Percentiles rank a stretch among this genome's conserved stretches.
These are phyloP conservation scores for Leptographium galeiforme DNA, from an alignment of 2,329 filamentous ascomycete genomes.

Conservation along the genomic window DNA sequence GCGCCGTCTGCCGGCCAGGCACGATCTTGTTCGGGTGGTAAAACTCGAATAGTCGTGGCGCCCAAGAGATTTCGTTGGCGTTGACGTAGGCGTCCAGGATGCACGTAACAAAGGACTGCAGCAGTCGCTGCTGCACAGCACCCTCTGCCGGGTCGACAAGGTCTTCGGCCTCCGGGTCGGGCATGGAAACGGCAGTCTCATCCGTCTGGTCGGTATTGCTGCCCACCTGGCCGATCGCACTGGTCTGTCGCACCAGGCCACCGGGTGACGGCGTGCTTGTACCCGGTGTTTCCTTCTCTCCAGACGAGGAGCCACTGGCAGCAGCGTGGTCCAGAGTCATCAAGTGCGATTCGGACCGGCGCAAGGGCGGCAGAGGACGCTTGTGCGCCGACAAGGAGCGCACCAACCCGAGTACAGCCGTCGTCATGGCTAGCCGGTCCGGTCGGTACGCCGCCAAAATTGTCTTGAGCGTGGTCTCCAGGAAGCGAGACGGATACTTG, in stretches of 20 bases:
- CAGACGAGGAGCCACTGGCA: background rate
- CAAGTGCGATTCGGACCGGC: conserved; percentile 29
- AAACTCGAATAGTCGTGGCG: conserved; percentile 52
- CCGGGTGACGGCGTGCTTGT: background rate
- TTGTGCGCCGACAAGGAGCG: conserved; percentile 55
- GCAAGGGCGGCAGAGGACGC: conserved; percentile 46
- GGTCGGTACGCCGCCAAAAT: conserved; percentile 53
- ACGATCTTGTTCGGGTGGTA: conserved; percentile 52
- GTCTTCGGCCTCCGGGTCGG: conserved; percentile 48
- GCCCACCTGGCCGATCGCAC: conserved; percentile 23
- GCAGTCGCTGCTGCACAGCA: conserved; percentile 46
- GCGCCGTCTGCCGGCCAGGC: conserved; percentile 45
- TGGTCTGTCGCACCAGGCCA: conserved; percentile 25
- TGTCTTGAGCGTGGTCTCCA: conserved; percentile 63
- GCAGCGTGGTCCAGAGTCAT: background rate
- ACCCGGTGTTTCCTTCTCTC: background rate
- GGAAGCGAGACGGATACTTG: conserved; percentile 63
- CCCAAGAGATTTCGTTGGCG: conserved; percentile 45
- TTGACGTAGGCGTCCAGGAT: conserved; percentile 62
- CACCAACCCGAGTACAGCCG: conserved; percentile 56
- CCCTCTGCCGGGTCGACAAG: conserved; percentile 41
- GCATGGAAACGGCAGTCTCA: conserved; percentile 40
- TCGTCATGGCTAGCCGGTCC: conserved; percentile 52
- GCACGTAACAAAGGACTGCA: conserved; percentile 69
- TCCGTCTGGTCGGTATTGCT: conserved; percentile 27